Evolutionary conservation across 345 rosid genomes (phyloP).

Genomic region (Bruguiera sexangula): DNA sequence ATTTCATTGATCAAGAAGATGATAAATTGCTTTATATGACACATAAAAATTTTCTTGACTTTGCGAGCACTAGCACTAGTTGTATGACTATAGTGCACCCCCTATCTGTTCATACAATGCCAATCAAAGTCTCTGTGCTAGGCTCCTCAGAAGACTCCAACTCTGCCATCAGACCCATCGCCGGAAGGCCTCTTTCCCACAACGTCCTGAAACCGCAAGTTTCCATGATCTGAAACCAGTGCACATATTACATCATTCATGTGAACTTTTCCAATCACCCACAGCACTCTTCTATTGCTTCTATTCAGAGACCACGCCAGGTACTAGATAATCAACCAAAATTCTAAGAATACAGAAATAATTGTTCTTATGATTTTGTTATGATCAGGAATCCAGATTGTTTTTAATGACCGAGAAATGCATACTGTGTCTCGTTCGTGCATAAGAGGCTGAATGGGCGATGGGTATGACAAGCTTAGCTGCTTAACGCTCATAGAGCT

Average conservation of each 20-base stretch:
- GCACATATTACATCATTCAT: conserved; percentile 84
- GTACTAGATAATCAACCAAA: conserved; percentile 41
- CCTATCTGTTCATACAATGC: conserved; percentile 39
- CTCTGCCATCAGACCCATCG: conserved; percentile 30
- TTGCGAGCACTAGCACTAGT: no score
- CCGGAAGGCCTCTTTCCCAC: conserved; percentile 45
- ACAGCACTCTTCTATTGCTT: conserved; percentile 80
- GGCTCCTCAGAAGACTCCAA: conserved; percentile 32
- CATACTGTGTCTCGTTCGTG: conserved; percentile 85
- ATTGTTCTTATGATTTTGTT: no score
- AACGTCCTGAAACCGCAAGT: conserved; percentile 66
- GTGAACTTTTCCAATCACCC: conserved; percentile 81
- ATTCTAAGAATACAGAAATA: no score
- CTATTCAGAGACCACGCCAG: conserved; percentile 88
- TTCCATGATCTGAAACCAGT: conserved; percentile 59
- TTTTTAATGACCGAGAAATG: background rate
- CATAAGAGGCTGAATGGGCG: conserved; percentile 67
- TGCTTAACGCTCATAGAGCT: conserved; percentile 47
- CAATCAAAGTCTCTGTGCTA: conserved; percentile 51
- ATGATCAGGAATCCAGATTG: background rate
- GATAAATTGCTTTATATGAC: no score
- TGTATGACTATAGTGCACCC: conserved; percentile 9
- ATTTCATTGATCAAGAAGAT: no score
- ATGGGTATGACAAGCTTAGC: conserved; percentile 68
- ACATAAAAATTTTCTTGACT: no score